phyloP scores from a whole-genome alignment of 2,329 filamentous ascomycete genomes.

The Neonectria faginata region DNA sequence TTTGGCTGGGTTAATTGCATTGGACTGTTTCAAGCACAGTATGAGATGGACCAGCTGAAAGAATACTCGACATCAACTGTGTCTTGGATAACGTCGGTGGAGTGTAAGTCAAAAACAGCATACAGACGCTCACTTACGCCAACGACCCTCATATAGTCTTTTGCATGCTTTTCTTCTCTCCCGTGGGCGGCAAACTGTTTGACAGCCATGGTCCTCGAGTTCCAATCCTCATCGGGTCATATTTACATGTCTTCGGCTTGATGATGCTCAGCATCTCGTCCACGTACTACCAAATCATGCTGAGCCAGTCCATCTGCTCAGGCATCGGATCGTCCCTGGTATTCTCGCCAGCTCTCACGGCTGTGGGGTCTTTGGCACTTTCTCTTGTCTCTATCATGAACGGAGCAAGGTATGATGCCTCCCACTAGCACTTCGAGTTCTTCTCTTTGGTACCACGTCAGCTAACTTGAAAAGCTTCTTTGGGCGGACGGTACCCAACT shows the following conservation, averaged over 20 bases:
- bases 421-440: no score
- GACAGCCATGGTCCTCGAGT: slow-evolving; percentile 69
- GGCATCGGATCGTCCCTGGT: slow-evolving; percentile 33
- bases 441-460: slow-evolving; percentile 8
- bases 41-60: slow-evolving; percentile 56
- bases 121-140: not conserved
- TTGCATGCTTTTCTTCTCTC: slow-evolving; percentile 49
- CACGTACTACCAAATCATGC: slow-evolving; percentile 48
- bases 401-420: slow-evolving; percentile 31
- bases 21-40: slow-evolving; percentile 64
- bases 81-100: slow-evolving; percentile 63
- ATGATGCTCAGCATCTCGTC: slow-evolving; percentile 66
- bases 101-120: slow-evolving; percentile 42
- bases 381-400: slow-evolving; percentile 36
- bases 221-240: slow-evolving; percentile 60
- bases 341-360: slow-evolving; percentile 32
- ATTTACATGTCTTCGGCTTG: slow-evolving; percentile 66
- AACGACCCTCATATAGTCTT: slow-evolving; percentile 32
- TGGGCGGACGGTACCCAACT: slow-evolving; percentile 36
- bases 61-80: slow-evolving; percentile 58
- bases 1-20: slow-evolving; percentile 46
- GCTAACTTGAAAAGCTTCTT: slow-evolving; percentile 32
- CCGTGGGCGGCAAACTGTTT: slow-evolving; percentile 55
- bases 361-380: slow-evolving; percentile 29
- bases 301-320: slow-evolving; percentile 39